phyloP scores from a whole-genome alignment of 345 rosid genomes.

The Gossypium arboreum region DNA sequence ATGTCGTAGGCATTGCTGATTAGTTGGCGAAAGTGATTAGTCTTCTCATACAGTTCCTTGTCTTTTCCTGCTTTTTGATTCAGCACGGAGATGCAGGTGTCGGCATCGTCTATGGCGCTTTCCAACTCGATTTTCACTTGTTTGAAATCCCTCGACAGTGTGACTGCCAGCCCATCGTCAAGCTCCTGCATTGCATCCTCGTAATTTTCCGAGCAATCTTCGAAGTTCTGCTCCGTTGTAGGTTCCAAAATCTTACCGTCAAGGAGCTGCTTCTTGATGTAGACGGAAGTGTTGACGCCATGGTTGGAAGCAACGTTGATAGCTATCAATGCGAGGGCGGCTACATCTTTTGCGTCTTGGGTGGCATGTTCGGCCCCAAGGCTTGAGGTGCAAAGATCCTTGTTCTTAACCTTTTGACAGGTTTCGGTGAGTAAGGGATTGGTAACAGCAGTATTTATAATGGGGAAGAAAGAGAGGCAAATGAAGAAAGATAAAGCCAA shows the following conservation, averaged over 20 bases:
- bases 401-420: slow-evolving; percentile 38
- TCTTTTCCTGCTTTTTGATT: slow-evolving; percentile 18
- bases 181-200: slow-evolving; percentile 56
- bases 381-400: slow-evolving; percentile 45
- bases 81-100: slow-evolving; percentile 38
- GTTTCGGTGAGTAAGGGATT: slow-evolving; percentile 22
- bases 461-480: slow-evolving; percentile 15
- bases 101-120: slow-evolving; percentile 39
- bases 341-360: slow-evolving; percentile 36
- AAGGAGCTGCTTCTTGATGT: slow-evolving; percentile 30
- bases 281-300: slow-evolving; percentile 37
- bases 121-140: slow-evolving; percentile 44
- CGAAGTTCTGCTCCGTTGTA: slow-evolving; percentile 43
- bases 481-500: slow-evolving; percentile 22
- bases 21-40: slow-evolving; percentile 32
- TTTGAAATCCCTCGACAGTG: slow-evolving; percentile 28
- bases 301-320: slow-evolving; percentile 39
- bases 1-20: slow-evolving; percentile 42
- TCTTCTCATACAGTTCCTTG: slow-evolving; percentile 30
- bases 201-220: slow-evolving; percentile 54
- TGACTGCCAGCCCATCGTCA: slow-evolving; percentile 50
- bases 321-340: slow-evolving; percentile 46
- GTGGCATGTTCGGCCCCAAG: slow-evolving; percentile 36
- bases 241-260: slow-evolving; percentile 35
- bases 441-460: neutral